phyloP scores from a whole-genome alignment of 176 grass and related monocot genomes.

The Oryza meridionalis region DNA sequence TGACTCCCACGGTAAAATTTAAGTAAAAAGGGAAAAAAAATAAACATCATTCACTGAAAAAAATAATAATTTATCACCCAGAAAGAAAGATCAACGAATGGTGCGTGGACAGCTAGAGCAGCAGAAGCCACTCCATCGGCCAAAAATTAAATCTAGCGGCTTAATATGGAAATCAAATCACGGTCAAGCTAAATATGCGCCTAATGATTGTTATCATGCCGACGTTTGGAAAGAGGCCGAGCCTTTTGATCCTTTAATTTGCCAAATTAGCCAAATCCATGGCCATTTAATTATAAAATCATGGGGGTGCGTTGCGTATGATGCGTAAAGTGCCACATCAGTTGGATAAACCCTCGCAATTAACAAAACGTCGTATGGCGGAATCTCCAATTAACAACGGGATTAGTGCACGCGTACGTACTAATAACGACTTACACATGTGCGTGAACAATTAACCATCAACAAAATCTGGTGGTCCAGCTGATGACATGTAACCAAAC shows the following conservation, averaged over 20 bases:
- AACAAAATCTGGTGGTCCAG: background rate
- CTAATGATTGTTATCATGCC: slow-evolving; percentile 42
- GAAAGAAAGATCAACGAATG: background rate
- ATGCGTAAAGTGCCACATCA: slow-evolving; percentile 38
- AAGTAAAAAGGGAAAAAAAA: background rate
- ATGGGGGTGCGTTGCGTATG: background rate
- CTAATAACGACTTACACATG: background rate
- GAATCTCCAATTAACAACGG: slow-evolving; percentile 31
- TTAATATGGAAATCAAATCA: background rate
- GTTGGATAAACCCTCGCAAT: slow-evolving; percentile 53
- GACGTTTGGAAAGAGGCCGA: slow-evolving; percentile 27
- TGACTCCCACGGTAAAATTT: background rate
- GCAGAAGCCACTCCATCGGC: background rate
- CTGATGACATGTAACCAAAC: slow-evolving; percentile 22
- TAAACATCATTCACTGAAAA: background rate
- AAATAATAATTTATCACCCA: background rate
- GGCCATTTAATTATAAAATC: background rate
- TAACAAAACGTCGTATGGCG: slow-evolving; percentile 32
- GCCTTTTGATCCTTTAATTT: slow-evolving; percentile 24
- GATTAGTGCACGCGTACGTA: slow-evolving; percentile 27
- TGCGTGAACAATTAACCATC: background rate
- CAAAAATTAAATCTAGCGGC: slow-evolving; percentile 12
- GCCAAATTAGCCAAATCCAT: background rate
- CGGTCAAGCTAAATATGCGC: slow-evolving; percentile 25
- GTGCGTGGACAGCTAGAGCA: background rate